Base-by-base conservation (phyloP, 2,329 filamentous ascomycete genomes). In the Penicillium glabrum region DNA sequence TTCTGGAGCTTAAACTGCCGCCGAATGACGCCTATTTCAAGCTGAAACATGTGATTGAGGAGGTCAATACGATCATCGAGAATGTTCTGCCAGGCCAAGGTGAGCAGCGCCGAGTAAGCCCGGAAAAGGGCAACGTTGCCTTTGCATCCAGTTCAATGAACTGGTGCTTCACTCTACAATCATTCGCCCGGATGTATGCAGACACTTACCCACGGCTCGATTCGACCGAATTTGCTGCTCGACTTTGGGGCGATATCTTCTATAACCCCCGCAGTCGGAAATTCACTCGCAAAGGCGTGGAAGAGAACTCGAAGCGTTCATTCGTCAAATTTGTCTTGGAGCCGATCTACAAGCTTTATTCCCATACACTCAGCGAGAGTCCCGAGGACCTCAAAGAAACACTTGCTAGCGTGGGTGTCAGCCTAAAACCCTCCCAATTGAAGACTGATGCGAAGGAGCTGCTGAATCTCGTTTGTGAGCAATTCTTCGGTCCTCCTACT, bases 1-100 rank as follows among this genome's bases (percentile, higher is more conserved):
- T 99, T 60, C 77, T 99, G 46, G 95, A 99, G 77, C 81, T 99
- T 50, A 96, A 96, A 74, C 83, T 99, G 14, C 95, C 95, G 2
- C 95, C 95, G 2, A 91, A 88, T 63, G 95, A 99, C 72, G 95
- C 95, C 13, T 99, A 99, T 78, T 98, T 97, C 82, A 99, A 99
- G 81, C 82, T 99, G 53, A 98, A 97, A 78, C 93, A 98, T 73
- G 92, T 97, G n/a, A 86, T 99, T 52, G 95, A 99, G 75, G 91
- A 98, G 75, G 93, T 99, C 75, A 99, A 99, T 77, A 96, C 91
- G 1, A 81, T 95, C 65, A 98, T 99, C 68, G 91, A 96, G 71
- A 92, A 90, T 71, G 89, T 90, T 3, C 82, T 92, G 27, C 93
- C 95, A 4, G 89, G 91, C 2, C 85, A 86, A 66, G 92, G 93